These are phyloP conservation scores for Sanchytrium tribonematis DNA, from an alignment of 371 early-diverging fungal species.

Conservation along the genomic window DNA sequence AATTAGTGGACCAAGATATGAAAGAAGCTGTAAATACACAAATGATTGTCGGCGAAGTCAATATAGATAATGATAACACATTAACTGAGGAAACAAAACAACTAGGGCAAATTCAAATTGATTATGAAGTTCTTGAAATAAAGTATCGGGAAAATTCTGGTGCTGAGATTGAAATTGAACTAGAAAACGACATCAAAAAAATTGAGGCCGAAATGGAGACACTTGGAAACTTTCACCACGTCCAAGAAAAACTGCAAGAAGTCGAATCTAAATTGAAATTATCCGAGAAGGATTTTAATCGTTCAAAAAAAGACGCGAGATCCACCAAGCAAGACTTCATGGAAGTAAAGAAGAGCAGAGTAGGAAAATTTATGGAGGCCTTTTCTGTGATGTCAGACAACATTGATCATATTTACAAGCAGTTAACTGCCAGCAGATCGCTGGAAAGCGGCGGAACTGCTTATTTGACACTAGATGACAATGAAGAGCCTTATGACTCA, in stretches of 20 bases:
- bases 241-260: slow-evolving; percentile 26
- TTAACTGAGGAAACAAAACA: no score
- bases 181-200: slow-evolving; percentile 31
- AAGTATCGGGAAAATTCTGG: slow-evolving; percentile 14
- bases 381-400: slow-evolving; percentile 59
- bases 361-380: slow-evolving; percentile 49
- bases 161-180: slow-evolving; percentile 29
- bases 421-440: slow-evolving; percentile 47
- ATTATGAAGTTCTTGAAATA: neutral
- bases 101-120: no score
- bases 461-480: slow-evolving; percentile 69
- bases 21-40: no score
- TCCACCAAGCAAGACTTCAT: slow-evolving; percentile 46
- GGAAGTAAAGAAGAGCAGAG: slow-evolving; percentile 47
- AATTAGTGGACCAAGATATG: no score
- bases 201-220: slow-evolving; percentile 42
- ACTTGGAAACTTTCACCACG: slow-evolving; percentile 13
- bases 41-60: no score
- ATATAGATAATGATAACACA: no score
- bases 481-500: slow-evolving; percentile 75
- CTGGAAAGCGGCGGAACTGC: slow-evolving; percentile 79
- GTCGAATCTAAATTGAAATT: slow-evolving; percentile 41
- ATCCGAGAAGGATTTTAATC: slow-evolving; percentile 49
- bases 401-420: slow-evolving; percentile 83
- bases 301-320: slow-evolving; percentile 42